Base-by-base conservation (phyloP, 352 stramenopile genomes). In the Lagenidium sp. region DNA sequence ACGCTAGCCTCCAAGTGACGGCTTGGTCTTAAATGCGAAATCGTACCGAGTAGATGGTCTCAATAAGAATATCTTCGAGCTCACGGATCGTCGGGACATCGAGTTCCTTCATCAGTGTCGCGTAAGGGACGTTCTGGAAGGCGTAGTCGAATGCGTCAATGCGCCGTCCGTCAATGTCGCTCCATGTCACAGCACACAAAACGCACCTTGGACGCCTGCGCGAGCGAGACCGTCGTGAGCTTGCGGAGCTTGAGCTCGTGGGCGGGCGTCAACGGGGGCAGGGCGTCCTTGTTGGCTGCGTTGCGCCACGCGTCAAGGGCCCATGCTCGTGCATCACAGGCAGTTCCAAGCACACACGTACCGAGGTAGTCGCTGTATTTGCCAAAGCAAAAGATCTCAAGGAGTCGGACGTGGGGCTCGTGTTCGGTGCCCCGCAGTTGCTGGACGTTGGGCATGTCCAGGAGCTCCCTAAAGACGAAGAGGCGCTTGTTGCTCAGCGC, bases 51-150 rank as follows among this genome's bases (percentile, higher is more conserved):
- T 97, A 96, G 31, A 97, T 96, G 19, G 82, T 87, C 31, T 97
- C 85, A 41, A 97, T 96, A 20, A 97, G 69, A 25, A 97, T 73
- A 55, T 97, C 88, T 67, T 97, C 88, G 16, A 97, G 71, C 25
- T 95, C 81, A 26, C 87, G 80, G 16, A 95, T 68, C 16, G 74
- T 82, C 18, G 66, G 43, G 20, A 97, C 69, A 37, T 74, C 78
- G 25, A 97, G 57, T 28, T 71, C 72, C 36, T 71, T 60, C 63
- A 90, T 76, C 31, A 97, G 53, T 41, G 62, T 78, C 15, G 67
- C 60, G 47, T 97, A 96, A 32, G 78, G 76, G 20, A 94, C 79
- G 26, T 82, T 82, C 78, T 91, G 35, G 19, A 22, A 60, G n/a
- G n/a, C n/a, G n/a, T n/a, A n/a, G n/a, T n/a, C n/a, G n/a, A n/a